These are phyloP conservation scores for Solanum clarkiae DNA, from an alignment of 257 asterid genomes.

Conservation along the genomic window DNA sequence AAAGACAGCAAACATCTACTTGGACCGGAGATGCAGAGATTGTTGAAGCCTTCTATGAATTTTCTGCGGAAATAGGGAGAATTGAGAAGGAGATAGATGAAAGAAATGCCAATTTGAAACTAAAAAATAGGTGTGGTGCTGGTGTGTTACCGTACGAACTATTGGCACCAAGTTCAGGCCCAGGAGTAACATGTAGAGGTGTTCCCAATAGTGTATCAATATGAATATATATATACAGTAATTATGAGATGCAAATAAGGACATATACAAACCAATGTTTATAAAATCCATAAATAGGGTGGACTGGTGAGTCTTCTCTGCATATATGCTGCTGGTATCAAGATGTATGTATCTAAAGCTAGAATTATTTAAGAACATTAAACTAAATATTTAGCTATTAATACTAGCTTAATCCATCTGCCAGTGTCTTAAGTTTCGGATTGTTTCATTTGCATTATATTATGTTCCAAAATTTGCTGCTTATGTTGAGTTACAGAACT, in stretches of 20 bases:
- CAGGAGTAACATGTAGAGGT: slow-evolving; percentile 95
- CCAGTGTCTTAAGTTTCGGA: background rate
- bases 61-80: slow-evolving; percentile 43
- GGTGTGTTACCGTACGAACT: slow-evolving; percentile 95
- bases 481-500: too few species aligned
- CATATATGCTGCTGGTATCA: background rate
- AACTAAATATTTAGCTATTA: background rate
- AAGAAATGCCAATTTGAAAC: slow-evolving; percentile 29
- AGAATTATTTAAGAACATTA: background rate
- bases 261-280: background rate
- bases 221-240: slow-evolving; percentile 9
- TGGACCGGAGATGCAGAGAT: slow-evolving; percentile 75
- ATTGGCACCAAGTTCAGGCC: slow-evolving; percentile 73
- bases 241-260: background rate
- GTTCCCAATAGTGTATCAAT: slow-evolving; percentile 96
- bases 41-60: slow-evolving; percentile 52
- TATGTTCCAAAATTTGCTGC: too few species aligned
- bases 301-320: background rate
- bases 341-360: background rate
- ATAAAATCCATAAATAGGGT: background rate
- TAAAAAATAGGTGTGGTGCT: slow-evolving; percentile 80
- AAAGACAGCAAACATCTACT: slow-evolving; percentile 62
- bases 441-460: background rate
- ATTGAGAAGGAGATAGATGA: slow-evolving; percentile 77
- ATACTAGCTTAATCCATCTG: background rate